Evolutionary conservation across 2,329 filamentous ascomycete genomes (phyloP), one percentile per base, ranked within the genome.

Genomic region (Ophiosphaerella herpotricha): DNA sequence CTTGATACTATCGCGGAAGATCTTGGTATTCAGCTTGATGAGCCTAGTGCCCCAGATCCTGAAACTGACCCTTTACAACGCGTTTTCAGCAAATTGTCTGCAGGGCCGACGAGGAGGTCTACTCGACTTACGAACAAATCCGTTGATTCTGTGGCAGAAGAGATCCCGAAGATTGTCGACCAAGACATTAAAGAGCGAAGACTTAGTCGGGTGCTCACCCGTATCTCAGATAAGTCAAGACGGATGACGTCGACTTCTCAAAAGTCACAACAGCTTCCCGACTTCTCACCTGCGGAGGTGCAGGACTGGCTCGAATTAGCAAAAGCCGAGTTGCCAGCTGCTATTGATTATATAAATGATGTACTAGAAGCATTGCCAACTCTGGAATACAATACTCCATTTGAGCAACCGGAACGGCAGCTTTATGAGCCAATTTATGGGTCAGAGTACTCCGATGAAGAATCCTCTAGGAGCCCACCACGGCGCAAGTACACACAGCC

Each of bases 1-100:
- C 46, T 68, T n/a, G 67, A 74, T 33, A 54, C 59, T 9, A 66
- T 69, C 29, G 61, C 63, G 6, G 60, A 66, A 49, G 61, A 68
- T 33, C 57, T 66, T 12, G 58, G 57, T 41, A 48, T 65, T 9
- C 64, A 67, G 29, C 55, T 61, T 18, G 45, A 60, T 23, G 50
- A 56, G 12, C 48, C 48, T 23, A 35, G 33, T 14, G 35, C 39
- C 8, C 32, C 50, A 9, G 49, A 50, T 11, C 26, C 31, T 9
- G 26, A 31, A 5, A 32, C 55, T 13, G 50, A 58, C 31, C 44
- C 51, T 11, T 13, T 57, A 13, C 54, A 57, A 36, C 40, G 41
- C 40, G 39, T 53, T 4, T 48, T 60, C 12, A 57, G 44, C 39
- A 57, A 46, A 40, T 39, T 50, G 5, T 52, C 50, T 13, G 54